A percentile compares a stretch with the other conserved stretches of the same genome.
Conservation (phyloP, 768 basidiomycete species). For the Pleurotus tuber-regium region DNA sequence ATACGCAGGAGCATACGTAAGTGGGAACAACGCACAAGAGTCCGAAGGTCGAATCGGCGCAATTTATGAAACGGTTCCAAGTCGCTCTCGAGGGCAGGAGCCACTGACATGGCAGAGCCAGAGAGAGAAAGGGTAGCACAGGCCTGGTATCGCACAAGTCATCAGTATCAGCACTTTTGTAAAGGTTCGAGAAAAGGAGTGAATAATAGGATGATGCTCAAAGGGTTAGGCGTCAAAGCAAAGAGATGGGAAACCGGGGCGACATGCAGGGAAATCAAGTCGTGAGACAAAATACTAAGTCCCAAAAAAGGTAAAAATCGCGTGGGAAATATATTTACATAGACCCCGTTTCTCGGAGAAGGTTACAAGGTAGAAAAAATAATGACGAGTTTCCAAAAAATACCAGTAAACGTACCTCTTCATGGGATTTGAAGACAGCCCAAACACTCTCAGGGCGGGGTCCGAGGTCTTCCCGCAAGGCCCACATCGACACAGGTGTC, state of each 20-base stretch:
- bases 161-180: conserved; percentile 4
- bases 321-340: background rate
- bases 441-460: conserved; percentile 38
- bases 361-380: background rate
- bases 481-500: conserved; percentile 49
- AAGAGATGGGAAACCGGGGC: too few relatives aligned
- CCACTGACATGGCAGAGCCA: conserved; percentile 41
- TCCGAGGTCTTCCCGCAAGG: conserved; percentile 29
- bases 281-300: too few relatives aligned
- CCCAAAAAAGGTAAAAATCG: too few relatives aligned
- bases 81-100: conserved; percentile 60
- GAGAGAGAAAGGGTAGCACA: conserved; percentile 51
- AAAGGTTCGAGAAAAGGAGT: too few relatives aligned
- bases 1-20: too few relatives aligned
- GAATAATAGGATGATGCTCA: too few relatives aligned
- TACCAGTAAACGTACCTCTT: conserved; percentile 52
- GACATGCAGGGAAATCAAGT: too few relatives aligned
- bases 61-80: conserved; percentile 61
- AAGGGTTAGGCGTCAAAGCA: too few relatives aligned
- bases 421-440: conserved; percentile 58
- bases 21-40: too few relatives aligned
- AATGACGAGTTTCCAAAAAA: background rate
- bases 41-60: conserved; percentile 38
- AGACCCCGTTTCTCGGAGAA: background rate
- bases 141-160: conserved; percentile 49